Evolutionary conservation across 1,139 yeast species (phyloP), one percentile per base, ranked within the genome.

Genomic region (Saccharomyces pastorianus): DNA sequence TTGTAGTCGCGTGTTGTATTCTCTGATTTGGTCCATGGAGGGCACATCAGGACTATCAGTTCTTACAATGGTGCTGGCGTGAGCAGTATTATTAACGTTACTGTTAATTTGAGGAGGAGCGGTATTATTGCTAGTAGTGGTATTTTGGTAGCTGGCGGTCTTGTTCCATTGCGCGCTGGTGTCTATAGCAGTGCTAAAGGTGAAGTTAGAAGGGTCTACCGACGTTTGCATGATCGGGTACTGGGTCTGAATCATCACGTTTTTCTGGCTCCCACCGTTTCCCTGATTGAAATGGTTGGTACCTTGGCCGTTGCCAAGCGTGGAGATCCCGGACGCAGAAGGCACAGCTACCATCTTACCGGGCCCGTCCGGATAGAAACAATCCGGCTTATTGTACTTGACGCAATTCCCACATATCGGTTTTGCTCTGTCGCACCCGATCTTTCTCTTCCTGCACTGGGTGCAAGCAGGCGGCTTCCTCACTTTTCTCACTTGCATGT

Each of bases 371-470:
- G 67, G 67, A 52, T 61, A 67, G 42, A 62, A 59, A 55, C 70
- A 64, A 25, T 64, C 64, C 23, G 54, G 53, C 47, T 62, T 64
- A 4, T 63, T 62, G 31, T 77, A 71, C 48, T 71, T 75, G 14
- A 68, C 48, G 64, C 86, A 82, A 64, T 80, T 81, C 31, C 71
- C 69, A 66, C 86, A 82, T 14, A 61, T 59, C 1, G 86, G 86
- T 60, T 78, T 79, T 0, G 72, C 69, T 60, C 82, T 83, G 64
- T 81, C 85, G 64, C 86, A 82, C 56, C 82, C 82, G 48, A 76
- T 77, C 64, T 78, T 78, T 50, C 80, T 67, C 52, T 76, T 69
- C 51, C 81, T 70, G 55, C 82, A 77, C 52, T 76, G 77, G 50
- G 74, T 73, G 60, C 82, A 78, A 2, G 80, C 70, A 29, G 71